Base-by-base conservation (phyloP, 2,329 filamentous ascomycete species). In the Aspergillus sp. region DNA sequence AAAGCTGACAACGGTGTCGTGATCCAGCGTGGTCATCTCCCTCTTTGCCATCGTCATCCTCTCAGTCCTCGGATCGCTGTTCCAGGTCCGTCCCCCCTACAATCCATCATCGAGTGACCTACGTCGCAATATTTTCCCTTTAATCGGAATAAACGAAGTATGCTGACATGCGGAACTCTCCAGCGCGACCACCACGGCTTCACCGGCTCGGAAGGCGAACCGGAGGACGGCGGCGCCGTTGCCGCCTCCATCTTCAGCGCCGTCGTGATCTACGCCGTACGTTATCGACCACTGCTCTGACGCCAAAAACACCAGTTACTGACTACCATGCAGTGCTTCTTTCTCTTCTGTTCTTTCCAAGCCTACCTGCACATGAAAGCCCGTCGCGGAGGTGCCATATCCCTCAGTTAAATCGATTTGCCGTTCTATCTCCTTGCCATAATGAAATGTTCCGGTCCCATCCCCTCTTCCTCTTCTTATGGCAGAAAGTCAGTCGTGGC, bases 261-360 rank as follows among this genome's bases (percentile, higher is more conserved):
- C 40, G 92, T 97, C 40, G 79, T 91, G 48, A 87, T 97, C 68
- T 97, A 97, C 70, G 84, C 81, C 61, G 93, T 97, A 86, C 61
- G 89, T 84, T 21, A 13, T 13, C 19, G 5, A 19, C 17, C 16
- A n/a, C n/a, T n/a, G n/a, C n/a, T n/a, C n/a, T n/a, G n/a, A n/a
- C n/a, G n/a, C n/a, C n/a, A n/a, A n/a, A n/a, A n/a, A n/a, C n/a
- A 5, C 20, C 34, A 38, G 23, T 53, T 47, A 49, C 60, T 66
- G 49, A 67, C 47, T 23, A 31, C 21, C 52, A 38, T n/a, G 34
- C 2, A 13, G 40, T 19, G 40, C 11, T 97, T 97, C 80, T 83
- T 97, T 52, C 81, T 95, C 47, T 97, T 96, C 77, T 97, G 93
- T 75, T 89, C 88, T 53, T 84, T 92, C 61, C 93, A 97, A 73